Conservation (phyloP, 2,329 filamentous ascomycete genomes). For the Sporothrix luriei region DNA sequence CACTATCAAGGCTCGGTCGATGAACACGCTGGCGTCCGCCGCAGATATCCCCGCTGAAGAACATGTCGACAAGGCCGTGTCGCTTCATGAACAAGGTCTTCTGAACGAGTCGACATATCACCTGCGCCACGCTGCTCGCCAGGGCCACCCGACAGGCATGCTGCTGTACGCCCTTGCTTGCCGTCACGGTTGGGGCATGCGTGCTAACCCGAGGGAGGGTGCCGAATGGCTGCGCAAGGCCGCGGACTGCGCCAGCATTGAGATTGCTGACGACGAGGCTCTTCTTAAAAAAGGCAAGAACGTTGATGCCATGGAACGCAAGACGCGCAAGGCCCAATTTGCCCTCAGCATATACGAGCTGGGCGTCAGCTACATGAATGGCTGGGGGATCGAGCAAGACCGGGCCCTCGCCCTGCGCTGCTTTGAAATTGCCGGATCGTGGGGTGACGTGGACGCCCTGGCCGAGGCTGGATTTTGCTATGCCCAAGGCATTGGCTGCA, state of each 20-base stretch:
- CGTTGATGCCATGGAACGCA: conserved; percentile 69
- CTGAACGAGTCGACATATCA: conserved; percentile 96
- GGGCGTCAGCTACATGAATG: conserved; percentile 95
- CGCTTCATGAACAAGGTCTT: conserved; percentile 83
- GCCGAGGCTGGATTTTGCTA: conserved; percentile 97
- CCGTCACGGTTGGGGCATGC: conserved; percentile 97
- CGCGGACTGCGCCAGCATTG: conserved; percentile 77
- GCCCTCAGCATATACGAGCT: conserved; percentile 95
- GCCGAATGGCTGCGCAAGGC: conserved; percentile 91
- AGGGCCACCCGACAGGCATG: conserved; percentile 90
- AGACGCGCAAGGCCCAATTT: conserved; percentile 88
- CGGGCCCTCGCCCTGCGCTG: conserved; percentile 84
- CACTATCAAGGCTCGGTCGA: conserved; percentile 53
- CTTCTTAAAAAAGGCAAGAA: conserved; percentile 62
- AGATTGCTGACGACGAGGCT: conserved; percentile 81
- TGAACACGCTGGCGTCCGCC: conserved; percentile 56
- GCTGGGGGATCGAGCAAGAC: conserved; percentile 95
- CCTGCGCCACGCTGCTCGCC: conserved; percentile 81
- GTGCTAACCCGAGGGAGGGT: conserved; percentile 84
- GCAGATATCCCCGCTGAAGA: conserved; percentile 80
- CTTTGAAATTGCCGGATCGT: conserved; percentile 93
- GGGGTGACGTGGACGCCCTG: conserved; percentile 93
- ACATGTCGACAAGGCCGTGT: conserved; percentile 86
- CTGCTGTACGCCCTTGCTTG: conserved; percentile 92
- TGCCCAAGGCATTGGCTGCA: conserved; percentile 87